Base-by-base conservation (phyloP, 139 green algal species). In the Coccomyxa sp. region DNA sequence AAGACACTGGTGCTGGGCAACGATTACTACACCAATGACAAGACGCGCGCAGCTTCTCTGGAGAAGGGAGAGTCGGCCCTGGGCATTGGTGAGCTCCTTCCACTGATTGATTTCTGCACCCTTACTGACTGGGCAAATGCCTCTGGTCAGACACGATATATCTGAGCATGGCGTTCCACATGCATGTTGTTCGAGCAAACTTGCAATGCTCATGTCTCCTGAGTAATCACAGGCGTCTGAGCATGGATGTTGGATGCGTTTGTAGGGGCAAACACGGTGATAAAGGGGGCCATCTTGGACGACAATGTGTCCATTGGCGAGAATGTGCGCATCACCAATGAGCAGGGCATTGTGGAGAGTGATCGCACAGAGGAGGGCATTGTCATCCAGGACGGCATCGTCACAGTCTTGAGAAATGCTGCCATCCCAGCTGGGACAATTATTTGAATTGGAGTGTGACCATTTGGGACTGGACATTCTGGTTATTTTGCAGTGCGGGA, bases 381-480 rank as follows among this genome's bases (percentile, higher is more conserved):
- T 84, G 90, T 93, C 86, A 94, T 97, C 79, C 81, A 85, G 68
- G 88, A 94, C 67, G 93, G 93, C 80, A 96, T 97, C 59, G 82
- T 95, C 13, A 90, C 94, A 0, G 81, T 97, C 31, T 87, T 94
- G 17, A 92, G 91, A 82, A 88, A 93, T 83, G 88, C 94, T 13
- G 77, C 83, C 15, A 95, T 97, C 67, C 86, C 88, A 10, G 85
- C 89, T 58, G 88, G 88, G 27, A 91, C 90, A 16, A 59, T 93
- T 30, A 96, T 97, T 81, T 97, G 85, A 92, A 58, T 38, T 31
- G 31, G 13, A 81, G 12, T 32, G 57, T 17, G 45, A 14, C 80
- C 32, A 31, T 17, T 63, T 71, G 63, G 18, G 63, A 21, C 63
- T 71, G n/a, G n/a, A 21, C 9, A 28, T 71, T 71, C 63, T 71